A percentile compares a stretch with the other conserved stretches of the same genome.
These are phyloP conservation scores for Dactylellina cionopaga DNA, from an alignment of 2,329 filamentous ascomycete species.

Conservation along the genomic window DNA sequence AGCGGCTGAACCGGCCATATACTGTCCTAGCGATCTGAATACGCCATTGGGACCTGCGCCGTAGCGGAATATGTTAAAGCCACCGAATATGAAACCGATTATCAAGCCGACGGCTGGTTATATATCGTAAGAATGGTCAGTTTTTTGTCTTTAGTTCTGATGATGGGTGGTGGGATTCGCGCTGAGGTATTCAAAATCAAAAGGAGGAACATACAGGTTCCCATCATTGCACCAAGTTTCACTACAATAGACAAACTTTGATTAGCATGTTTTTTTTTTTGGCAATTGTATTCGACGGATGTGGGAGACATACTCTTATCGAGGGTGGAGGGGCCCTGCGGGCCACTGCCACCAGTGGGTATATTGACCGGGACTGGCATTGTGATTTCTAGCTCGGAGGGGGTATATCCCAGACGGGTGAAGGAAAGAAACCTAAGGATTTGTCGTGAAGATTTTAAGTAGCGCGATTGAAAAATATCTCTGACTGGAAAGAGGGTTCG, in stretches of 20 bases:
- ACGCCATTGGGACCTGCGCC: slow-evolving; percentile 93
- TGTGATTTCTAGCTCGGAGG: too few species aligned
- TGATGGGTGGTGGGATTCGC: too few species aligned
- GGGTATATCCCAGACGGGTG: too few species aligned
- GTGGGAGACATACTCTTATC: slow-evolving; percentile 66
- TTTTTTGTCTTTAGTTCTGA: slow-evolving; percentile 3
- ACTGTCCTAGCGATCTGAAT: slow-evolving; percentile 92
- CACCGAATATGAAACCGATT: slow-evolving; percentile 97
- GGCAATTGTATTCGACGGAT: slow-evolving; percentile 57
- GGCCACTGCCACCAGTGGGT: slow-evolving; percentile 46
- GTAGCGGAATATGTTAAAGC: slow-evolving; percentile 93
- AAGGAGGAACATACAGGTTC: slow-evolving; percentile 77
- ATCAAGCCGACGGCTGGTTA: slow-evolving; percentile 85
- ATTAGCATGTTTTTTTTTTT: slow-evolving; percentile 12
- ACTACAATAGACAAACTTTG: slow-evolving; percentile 67
- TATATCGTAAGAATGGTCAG: too few species aligned
- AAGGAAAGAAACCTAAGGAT: too few species aligned
- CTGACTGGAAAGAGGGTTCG: too few species aligned
- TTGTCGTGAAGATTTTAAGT: too few species aligned
- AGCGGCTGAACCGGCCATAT: slow-evolving; percentile 92
- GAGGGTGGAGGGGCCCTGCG: slow-evolving; percentile 64
- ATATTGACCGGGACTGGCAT: slow-evolving; percentile 54
- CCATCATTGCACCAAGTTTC: slow-evolving; percentile 99
- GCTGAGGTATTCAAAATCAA: slow-evolving; percentile 1
- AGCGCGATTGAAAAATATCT: too few species aligned